Evolutionary conservation across 2,329 filamentous ascomycete genomes (phyloP), one percentile per base, ranked within the genome.

Genomic region (Alternaria gaisen): DNA sequence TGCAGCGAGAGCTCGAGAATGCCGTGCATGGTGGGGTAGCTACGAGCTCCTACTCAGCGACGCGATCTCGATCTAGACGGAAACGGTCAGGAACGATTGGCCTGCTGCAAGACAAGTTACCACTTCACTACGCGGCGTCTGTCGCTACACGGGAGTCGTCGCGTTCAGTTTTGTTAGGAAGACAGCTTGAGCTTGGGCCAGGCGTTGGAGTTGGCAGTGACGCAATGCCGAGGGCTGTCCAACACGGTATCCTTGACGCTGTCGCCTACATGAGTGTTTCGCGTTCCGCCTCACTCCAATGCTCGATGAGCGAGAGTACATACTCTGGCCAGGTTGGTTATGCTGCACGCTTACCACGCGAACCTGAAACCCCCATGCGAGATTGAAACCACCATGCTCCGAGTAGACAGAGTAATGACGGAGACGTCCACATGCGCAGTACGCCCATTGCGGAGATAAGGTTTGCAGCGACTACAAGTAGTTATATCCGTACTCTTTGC

Each of bases 1-100:
- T 72, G 69, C 53, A 72, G 47, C 12, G 70, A 70, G 38, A 72
- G 63, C 63, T 70, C 69, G 32, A 72, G 48, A 8, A 72, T 58
- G 34, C 70, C 70, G 54, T 63, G 69, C 70, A 72, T 72, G 57
- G 41, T 65, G 58, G 54, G 46, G 57, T 58, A 60, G 60, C 52
- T 48, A 42, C 41, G 44, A 54, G 50, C 56, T 58, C 47, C 47
- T 51, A 50, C 55, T 50, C 34, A 34, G 51, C 28, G n/a, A 55
- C 41, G 24, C 38, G 20, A 40, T 40, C 16, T 18, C 24, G 47
- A 20, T 42, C 24, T 12, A 28, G 22, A 28, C 38, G 11, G 7
- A 18, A 47, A 47, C 34, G 20, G 24, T 7, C 22, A 24, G 4
- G 26, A 9, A 32, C 26, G 18, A 14, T 24, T 32, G 14, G 20